Percentiles rank a stretch among this genome's conserved stretches.
Evolutionary conservation across 2,329 filamentous ascomycete species (phyloP).

Genomic region (Fusarium virguliforme): DNA sequence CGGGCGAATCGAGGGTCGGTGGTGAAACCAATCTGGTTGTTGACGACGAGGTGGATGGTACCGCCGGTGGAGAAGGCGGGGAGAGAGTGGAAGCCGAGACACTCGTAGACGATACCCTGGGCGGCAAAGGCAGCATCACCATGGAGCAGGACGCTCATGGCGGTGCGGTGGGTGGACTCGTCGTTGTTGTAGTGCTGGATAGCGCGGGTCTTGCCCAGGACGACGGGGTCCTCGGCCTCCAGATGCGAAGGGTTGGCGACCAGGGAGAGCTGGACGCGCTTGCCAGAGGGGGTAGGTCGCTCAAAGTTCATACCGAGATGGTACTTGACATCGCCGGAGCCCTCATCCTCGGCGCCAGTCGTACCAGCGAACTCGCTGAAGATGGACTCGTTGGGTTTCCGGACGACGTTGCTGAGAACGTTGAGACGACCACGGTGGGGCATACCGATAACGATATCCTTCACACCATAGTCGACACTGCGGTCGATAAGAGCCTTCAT

Average conservation of each 20-base stretch:
- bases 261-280: constrained; percentile 98
- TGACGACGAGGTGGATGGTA: constrained; percentile 96
- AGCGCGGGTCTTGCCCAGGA: constrained; percentile 95
- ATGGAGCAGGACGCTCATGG: constrained; percentile 96
- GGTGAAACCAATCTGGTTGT: constrained; percentile 99
- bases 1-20: constrained; percentile 97
- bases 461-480: constrained; percentile 97
- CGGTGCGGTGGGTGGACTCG: constrained; percentile 87
- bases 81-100: constrained; percentile 95
- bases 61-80: constrained; percentile 97
- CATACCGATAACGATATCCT: constrained; percentile 99
- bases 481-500: constrained; percentile 99
- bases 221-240: constrained; percentile 97
- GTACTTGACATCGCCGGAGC: constrained; percentile 99
- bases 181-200: constrained; percentile 99
- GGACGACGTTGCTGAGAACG: constrained; percentile 97
- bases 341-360: constrained; percentile 90
- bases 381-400: constrained; percentile 99
- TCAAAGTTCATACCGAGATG: constrained; percentile 99
- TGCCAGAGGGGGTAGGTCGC: constrained; percentile 96
- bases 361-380: constrained; percentile 98
- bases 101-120: constrained; percentile 98
- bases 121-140: constrained; percentile 97
- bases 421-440: constrained; percentile 98
- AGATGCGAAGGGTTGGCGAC: constrained; percentile 99